Base-by-base conservation (phyloP, 352 stramenopile species). In the Phytophthora meadii region DNA sequence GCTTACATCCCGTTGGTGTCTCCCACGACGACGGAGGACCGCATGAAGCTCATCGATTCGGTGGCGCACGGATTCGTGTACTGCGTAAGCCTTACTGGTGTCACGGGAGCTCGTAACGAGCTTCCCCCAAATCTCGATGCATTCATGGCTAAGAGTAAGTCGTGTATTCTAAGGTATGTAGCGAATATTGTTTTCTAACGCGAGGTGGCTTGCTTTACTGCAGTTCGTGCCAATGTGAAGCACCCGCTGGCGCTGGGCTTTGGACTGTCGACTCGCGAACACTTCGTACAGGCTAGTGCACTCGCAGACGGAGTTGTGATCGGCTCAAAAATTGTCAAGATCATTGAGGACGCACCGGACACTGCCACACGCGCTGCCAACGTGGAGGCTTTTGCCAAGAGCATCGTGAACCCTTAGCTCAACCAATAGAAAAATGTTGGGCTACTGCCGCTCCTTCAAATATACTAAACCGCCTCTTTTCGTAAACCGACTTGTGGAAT, bases 1-100 rank as follows among this genome's bases (percentile, higher is more conserved):
- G 90, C 88, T 25, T 99, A 98, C 86, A 95, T 99, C 48, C 96
- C 98, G 11, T 83, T 99, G 7, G 90, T 99, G 51, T 98, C 97
- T 24, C 98, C 98, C 17, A 99, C 97, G 34, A 99, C 95, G 30
- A 98, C 96, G 12, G 97, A 99, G 60, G 81, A 90, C 46, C 90
- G 96, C 37, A 98, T 99, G 82, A 81, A 68, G 61, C 61, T 88
- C 19, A 94, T 95, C 40, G 76, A 74, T 54, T 77, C 74, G 30
- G 72, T 92, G 17, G 88, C 85, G 0, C 81, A 90, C 62, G 88
- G 88, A n/a, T 95, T 94, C 47, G 86, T 94, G 41, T 95, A 95
- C 74, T 93, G 86, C 53, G 88, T 95, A 56, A 95, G 87, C 54
- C 75, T 97, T 11, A 96, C 85, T 30, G 92, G 92, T 49, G 96